Percentiles rank a stretch among this genome's conserved stretches.
phyloP scores from a whole-genome alignment of 2,329 filamentous ascomycete species.

The Drechslerella dactyloides region DNA sequence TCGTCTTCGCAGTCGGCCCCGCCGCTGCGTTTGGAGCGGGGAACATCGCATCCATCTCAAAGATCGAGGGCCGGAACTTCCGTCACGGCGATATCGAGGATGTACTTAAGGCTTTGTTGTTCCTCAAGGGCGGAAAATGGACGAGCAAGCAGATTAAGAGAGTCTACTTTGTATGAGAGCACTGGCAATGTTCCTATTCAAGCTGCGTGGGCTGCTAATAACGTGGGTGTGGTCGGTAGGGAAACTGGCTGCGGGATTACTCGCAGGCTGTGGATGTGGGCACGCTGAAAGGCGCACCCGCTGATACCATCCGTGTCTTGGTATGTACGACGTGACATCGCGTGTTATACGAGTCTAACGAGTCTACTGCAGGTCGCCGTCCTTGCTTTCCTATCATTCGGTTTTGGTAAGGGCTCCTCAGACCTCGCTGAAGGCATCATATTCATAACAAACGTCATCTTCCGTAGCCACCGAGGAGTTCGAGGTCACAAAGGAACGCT shows the following conservation, averaged over 20 bases:
- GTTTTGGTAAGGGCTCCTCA: conserved; percentile 66
- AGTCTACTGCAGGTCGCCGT: conserved; percentile 68
- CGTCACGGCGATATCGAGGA: conserved; percentile 71
- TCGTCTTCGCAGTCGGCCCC: conserved; percentile 61
- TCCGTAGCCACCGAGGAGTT: conserved; percentile 78
- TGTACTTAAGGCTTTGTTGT: conserved; percentile 77
- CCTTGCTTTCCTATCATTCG: conserved; percentile 79
- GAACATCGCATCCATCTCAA: conserved; percentile 67
- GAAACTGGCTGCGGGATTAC: conserved; percentile 86
- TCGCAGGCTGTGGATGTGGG: conserved; percentile 83
- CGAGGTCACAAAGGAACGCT: conserved; percentile 78
- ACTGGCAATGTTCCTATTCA: background rate
- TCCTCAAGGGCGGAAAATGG: conserved; percentile 83
- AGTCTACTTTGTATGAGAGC: conserved; percentile 61
- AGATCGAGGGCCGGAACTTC: conserved; percentile 73
- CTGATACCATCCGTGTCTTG: conserved; percentile 77
- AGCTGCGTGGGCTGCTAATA: background rate
- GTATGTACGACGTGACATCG: conserved; percentile 72
- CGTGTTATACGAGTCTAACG: conserved; percentile 15
- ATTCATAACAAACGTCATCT: background rate
- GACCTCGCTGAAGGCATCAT: conserved; percentile 1
- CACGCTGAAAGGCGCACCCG: conserved; percentile 77
- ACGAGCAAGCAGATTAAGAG: conserved; percentile 77
- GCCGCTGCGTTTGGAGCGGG: conserved; percentile 71
- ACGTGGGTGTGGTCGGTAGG: conserved; percentile 56